A percentile compares a stretch with the other conserved stretches of the same genome.
phyloP scores from a whole-genome alignment of 2,329 filamentous ascomycete species.

The Colletotrichum aenigma region DNA sequence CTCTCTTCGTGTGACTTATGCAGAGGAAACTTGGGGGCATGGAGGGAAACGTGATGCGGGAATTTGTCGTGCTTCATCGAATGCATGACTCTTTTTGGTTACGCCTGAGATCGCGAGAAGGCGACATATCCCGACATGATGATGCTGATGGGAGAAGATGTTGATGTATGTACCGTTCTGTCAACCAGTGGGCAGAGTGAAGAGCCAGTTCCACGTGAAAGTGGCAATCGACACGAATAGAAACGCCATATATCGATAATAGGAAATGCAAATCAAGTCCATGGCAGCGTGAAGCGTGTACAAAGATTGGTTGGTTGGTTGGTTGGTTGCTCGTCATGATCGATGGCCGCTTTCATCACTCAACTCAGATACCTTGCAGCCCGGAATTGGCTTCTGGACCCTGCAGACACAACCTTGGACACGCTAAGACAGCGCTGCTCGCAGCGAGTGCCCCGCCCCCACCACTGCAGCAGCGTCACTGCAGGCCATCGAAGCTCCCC shows the following conservation, averaged over 20 bases:
- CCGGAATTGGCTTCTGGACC: conserved; percentile 6
- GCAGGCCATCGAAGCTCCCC: conserved; percentile 6
- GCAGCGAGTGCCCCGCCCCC: not conserved
- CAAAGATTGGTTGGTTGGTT: not conserved
- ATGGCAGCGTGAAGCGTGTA: not conserved
- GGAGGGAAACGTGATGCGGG: not conserved
- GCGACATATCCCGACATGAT: not conserved
- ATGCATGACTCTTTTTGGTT: not conserved
- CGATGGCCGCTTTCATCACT: not conserved
- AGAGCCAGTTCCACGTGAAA: not conserved
- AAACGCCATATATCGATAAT: not conserved
- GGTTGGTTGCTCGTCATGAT: not conserved
- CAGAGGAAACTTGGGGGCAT: not conserved
- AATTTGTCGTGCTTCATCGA: not conserved
- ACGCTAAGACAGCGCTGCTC: not conserved
- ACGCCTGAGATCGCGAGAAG: not conserved
- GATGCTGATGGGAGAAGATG: not conserved
- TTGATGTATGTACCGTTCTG: not conserved
- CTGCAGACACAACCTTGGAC: not conserved
- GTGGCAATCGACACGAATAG: not conserved
- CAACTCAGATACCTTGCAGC: not conserved
- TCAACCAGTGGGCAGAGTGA: not conserved
- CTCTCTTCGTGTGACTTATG: not conserved
- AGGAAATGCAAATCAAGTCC: not conserved
- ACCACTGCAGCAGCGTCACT: not conserved